phyloP scores from a whole-genome alignment of 1,284 basidiomycete genomes.

The Vanrija sp. region DNA sequence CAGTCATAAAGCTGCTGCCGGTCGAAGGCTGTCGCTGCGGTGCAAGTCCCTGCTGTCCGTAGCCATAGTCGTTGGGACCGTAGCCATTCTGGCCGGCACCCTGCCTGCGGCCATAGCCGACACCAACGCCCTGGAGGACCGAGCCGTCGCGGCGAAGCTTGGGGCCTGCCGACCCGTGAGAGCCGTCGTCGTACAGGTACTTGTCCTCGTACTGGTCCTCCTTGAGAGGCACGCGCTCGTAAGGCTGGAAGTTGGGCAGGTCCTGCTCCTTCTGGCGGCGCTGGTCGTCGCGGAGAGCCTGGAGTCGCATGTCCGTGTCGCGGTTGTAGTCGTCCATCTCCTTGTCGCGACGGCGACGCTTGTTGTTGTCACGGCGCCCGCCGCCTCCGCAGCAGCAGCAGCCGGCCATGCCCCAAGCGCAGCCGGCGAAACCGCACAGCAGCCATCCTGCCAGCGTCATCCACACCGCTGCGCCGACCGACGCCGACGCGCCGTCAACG shows the following conservation, averaged over 20 bases:
- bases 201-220: conserved; percentile 30
- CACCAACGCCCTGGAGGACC: conserved; percentile 37
- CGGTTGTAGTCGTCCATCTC: conserved; percentile 24
- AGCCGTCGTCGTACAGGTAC: conserved; percentile 34
- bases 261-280: conserved; percentile 34
- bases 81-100: not conserved
- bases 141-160: conserved; percentile 18
- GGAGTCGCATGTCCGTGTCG: conserved; percentile 28
- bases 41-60: conserved; percentile 9
- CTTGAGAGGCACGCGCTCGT: conserved; percentile 33
- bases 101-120: conserved; percentile 23
- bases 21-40: conserved; percentile 8
- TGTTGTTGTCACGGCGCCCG: conserved; percentile 11
- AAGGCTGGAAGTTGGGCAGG: conserved; percentile 36
- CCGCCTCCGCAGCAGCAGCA: conserved; percentile 65
- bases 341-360: conserved; percentile 27
- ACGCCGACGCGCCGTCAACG: conserved; percentile 63
- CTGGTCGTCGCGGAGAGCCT: conserved; percentile 40
- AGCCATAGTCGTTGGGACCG: not conserved
- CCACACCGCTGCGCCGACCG: conserved; percentile 76
- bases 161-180: not conserved
- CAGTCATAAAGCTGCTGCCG: not conserved
- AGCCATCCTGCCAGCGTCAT: conserved; percentile 78
- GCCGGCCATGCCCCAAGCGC: conserved; percentile 57
- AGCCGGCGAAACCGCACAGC: conserved; percentile 75